Base-by-base conservation (phyloP, 352 stramenopile species). In the Globisporangium uncinulatum region DNA sequence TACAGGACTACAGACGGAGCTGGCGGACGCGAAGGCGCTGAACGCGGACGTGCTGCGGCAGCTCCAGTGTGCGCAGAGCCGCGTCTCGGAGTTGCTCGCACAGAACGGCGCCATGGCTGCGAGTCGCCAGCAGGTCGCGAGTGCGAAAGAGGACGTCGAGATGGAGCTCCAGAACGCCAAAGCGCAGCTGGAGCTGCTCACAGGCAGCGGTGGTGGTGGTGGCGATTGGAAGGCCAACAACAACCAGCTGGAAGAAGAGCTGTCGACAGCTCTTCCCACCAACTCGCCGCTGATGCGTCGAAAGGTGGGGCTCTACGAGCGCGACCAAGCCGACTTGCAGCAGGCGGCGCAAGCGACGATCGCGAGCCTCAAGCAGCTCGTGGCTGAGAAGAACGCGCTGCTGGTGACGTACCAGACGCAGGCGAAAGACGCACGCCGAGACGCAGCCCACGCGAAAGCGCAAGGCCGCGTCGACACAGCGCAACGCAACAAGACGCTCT, bases 281-380 rank as follows among this genome's bases (percentile, higher is more conserved):
- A 57, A 61, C 10, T 61, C 58, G 13, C 67, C 69, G 2, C 66
- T 86, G 21, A 86, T 91, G 76, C 66, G 67, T 6, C 71, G 73
- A 57, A 89, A 87, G 48, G 72, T 88, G 0, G 79, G 81, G 14
- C 47, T 89, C 36, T 94, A 91, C 54, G 81, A 92, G 60, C 76
- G 88, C 51, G 84, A 92, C 54, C 84, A 94, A 42, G 59, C 73
- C 0, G 65, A 84, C 20, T 52, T 92, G 19, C 84, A 94, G 53
- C 74, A 87, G 61, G 82, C 84, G 14, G 84, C 80, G 9, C 80
- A 92, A 53, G 81, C 68, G 45, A 90, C 82, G 29, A 87, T 94
- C 31, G 76, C 84, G 6, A 92, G 80, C 59, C 62, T 94, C n/a
- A 94, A 91, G 58, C 72, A 77, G 32, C 70, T 92, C 21, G 69